These are phyloP conservation scores for Choiromyces venosus DNA, from an alignment of 495 filamentous ascomycete species.

Conservation along the genomic window DNA sequence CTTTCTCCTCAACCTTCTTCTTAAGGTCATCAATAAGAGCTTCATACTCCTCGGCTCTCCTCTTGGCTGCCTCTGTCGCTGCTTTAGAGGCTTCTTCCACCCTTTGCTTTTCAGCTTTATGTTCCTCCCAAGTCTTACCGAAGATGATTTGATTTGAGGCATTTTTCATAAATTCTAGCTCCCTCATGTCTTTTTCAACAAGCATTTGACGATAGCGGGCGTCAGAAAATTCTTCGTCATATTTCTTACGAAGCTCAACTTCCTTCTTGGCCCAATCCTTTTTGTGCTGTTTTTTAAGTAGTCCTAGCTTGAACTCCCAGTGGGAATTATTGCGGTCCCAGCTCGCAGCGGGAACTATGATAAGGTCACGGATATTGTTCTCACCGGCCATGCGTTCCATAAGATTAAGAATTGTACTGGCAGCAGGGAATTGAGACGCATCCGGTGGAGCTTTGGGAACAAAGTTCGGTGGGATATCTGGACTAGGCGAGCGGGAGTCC, in stretches of 20 bases:
- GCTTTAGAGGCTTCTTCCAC: conserved; percentile 16
- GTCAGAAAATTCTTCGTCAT: conserved; percentile 29
- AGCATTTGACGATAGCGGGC: conserved; percentile 27
- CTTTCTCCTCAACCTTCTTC: conserved; percentile 16
- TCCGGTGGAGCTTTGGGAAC: conserved; percentile 27
- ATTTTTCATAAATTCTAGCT: conserved; percentile 21
- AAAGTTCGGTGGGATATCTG: conserved; percentile 28
- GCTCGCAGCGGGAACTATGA: conserved; percentile 23
- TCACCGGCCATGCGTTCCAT: conserved; percentile 24
- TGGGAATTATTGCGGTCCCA: conserved; percentile 32
- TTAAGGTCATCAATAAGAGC: background rate
- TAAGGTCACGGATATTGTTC: conserved; percentile 13
- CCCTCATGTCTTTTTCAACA: conserved; percentile 25
- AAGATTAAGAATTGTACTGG: conserved; percentile 23
- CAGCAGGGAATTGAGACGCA: conserved; percentile 25
- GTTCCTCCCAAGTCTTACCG: conserved; percentile 31
- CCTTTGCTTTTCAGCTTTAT: conserved; percentile 20
- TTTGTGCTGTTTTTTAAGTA: conserved; percentile 17
- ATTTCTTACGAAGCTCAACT: conserved; percentile 20
- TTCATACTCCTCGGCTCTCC: conserved; percentile 8
- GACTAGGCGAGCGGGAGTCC: conserved; percentile 26
- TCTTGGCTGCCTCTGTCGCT: conserved; percentile 17
- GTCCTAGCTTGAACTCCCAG: conserved; percentile 24
- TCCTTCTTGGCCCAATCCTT: conserved; percentile 28
- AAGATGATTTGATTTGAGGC: conserved; percentile 10